A percentile compares a stretch with the other conserved stretches of the same genome.
These are phyloP conservation scores for Sodiomyces alkalinus DNA, from an alignment of 2,329 filamentous ascomycete genomes.

Conservation along the genomic window DNA sequence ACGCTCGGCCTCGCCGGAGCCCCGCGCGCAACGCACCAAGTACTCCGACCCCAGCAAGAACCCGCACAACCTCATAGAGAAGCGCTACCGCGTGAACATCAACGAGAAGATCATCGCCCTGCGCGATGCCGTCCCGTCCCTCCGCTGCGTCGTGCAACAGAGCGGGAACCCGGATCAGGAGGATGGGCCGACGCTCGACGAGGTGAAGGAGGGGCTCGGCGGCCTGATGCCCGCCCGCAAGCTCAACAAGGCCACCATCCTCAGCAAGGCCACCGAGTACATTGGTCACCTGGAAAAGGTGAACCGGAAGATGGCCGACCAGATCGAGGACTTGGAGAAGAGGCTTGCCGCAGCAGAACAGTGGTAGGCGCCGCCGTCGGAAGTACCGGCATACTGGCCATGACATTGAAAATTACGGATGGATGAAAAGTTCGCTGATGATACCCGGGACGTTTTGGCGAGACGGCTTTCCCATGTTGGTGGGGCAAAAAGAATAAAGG, in stretches of 20 bases:
- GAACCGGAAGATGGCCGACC: constrained; percentile 15
- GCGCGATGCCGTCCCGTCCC: constrained; percentile 48
- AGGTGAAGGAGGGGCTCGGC: constrained; percentile 13
- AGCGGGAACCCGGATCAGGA: constrained; percentile 8
- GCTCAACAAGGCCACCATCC: constrained; percentile 27
- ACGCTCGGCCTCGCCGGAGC: constrained; percentile 24
- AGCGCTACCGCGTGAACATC: constrained; percentile 68
- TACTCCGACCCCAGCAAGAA: constrained; percentile 46
- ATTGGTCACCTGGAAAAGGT: constrained; percentile 20
- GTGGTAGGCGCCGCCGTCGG: constrained; percentile 5
- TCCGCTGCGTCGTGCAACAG: constrained; percentile 21
- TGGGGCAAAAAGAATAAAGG: too few species aligned
- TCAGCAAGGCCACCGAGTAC: constrained; percentile 23
- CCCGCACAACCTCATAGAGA: constrained; percentile 76
- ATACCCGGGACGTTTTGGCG: too few species aligned
- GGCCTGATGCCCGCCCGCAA: constrained; percentile 20
- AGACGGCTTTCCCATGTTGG: too few species aligned
- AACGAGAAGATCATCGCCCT: constrained; percentile 72
- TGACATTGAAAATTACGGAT: too few species aligned
- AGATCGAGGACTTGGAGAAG: constrained; percentile 17
- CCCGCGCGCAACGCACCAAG: constrained; percentile 14
- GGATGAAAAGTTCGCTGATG: too few species aligned
- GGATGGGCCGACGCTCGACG: constrained; percentile 12
- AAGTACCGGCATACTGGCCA: constrained; percentile 3
- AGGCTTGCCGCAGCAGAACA: constrained; percentile 7